phyloP scores from a whole-genome alignment of 2,329 filamentous ascomycete species.

The Talaromyces sp. region DNA sequence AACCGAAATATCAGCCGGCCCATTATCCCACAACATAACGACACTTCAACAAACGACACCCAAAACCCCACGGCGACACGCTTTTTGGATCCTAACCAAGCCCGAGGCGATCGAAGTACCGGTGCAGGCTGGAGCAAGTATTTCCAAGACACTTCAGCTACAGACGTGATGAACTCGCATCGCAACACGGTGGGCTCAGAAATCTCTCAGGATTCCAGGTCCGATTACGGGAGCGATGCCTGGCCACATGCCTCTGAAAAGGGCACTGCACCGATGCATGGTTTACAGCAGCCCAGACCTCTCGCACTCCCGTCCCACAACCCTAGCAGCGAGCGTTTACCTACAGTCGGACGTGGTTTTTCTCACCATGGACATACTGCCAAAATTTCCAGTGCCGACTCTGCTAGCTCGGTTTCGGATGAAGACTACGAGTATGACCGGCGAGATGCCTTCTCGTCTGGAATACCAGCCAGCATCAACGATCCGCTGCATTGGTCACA shows the following conservation, averaged over 20 bases:
- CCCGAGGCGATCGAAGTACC: conserved; percentile 35
- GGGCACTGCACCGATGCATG: conserved; percentile 3
- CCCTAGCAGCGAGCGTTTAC: conserved; percentile 30
- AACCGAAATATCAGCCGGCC: conserved; percentile 1
- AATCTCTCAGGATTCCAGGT: conserved; percentile 24
- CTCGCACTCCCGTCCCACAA: conserved; percentile 31
- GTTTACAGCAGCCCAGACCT: conserved; percentile 33
- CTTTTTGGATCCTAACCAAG: conserved; percentile 13
- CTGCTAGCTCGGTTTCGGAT: conserved; percentile 33
- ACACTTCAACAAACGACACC: conserved; percentile 19
- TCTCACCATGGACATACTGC: conserved; percentile 38
- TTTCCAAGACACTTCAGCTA: conserved; percentile 35
- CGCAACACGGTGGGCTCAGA: conserved; percentile 23
- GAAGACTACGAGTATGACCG: conserved; percentile 25
- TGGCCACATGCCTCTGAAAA: conserved; percentile 30
- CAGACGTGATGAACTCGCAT: conserved; percentile 20
- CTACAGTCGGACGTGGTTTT: conserved; percentile 23
- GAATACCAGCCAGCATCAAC: conserved; percentile 21
- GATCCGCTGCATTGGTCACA: conserved; percentile 17
- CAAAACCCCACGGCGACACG: conserved; percentile 18
- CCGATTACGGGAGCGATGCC: conserved; percentile 33
- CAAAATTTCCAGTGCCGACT: conserved; percentile 40
- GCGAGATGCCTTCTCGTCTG: conserved; percentile 23
- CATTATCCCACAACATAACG: conserved; percentile 17
- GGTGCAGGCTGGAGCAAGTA: conserved; percentile 47